phyloP scores from a whole-genome alignment of 768 basidiomycete genomes.

The Suillus discolor region DNA sequence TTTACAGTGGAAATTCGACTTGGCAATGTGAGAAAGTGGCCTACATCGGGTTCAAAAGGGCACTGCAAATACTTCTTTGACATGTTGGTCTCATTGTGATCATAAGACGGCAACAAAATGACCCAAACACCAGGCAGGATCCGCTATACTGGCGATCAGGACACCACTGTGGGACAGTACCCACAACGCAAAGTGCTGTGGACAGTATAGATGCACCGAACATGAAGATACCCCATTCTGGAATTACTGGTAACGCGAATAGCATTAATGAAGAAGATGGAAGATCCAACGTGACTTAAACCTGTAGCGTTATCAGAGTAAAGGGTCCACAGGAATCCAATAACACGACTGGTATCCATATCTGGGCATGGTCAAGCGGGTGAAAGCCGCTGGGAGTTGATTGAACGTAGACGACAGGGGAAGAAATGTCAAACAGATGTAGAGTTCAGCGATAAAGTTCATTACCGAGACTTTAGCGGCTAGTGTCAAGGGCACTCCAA shows the following conservation, averaged over 20 bases:
- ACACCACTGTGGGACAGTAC: slow-evolving; percentile 8
- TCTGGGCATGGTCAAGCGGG: neutral
- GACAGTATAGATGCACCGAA: slow-evolving; percentile 3
- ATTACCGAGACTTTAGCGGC: slow-evolving; percentile 24
- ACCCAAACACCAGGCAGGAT: neutral
- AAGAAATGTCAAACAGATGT: neutral
- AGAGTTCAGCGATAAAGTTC: slow-evolving; percentile 16
- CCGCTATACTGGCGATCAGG: neutral
- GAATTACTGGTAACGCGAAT: slow-evolving; percentile 6
- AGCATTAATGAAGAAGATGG: slow-evolving; percentile 6
- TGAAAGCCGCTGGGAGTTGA: neutral
- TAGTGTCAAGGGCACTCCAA: slow-evolving; percentile 9
- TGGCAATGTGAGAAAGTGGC: neutral
- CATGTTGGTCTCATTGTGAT: neutral
- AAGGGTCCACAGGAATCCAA: neutral
- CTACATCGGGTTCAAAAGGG: neutral
- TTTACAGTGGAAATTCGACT: neutral
- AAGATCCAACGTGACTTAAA: slow-evolving; percentile 3
- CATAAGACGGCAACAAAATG: neutral
- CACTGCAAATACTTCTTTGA: slow-evolving; percentile 3
- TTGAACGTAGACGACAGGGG: neutral
- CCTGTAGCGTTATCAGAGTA: neutral
- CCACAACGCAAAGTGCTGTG: slow-evolving; percentile 3
- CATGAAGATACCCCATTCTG: slow-evolving; percentile 6
- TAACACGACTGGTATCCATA: neutral